A percentile compares a stretch with the other conserved stretches of the same genome.
Conservation (phyloP, 352 stramenopile genomes). For the Phytophthora pistaciae region DNA sequence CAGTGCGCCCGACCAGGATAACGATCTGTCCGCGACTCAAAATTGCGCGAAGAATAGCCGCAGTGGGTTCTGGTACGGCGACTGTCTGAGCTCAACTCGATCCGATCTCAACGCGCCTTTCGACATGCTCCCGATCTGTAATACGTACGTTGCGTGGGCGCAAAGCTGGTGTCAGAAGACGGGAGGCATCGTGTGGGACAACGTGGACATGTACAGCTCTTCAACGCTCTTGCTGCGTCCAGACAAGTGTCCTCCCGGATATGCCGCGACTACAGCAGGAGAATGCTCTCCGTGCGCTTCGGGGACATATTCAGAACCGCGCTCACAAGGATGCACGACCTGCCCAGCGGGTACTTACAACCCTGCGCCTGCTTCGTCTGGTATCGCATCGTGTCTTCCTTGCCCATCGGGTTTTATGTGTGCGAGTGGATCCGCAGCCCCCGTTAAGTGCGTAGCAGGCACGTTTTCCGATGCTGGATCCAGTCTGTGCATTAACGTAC, state of each 20-base stretch:
- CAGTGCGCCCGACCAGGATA: constrained; percentile 65
- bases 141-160: constrained; percentile 53
- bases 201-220: constrained; percentile 55
- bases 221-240: constrained; percentile 58
- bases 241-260: constrained; percentile 46
- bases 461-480: constrained; percentile 48
- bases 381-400: constrained; percentile 37
- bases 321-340: constrained; percentile 37
- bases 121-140: constrained; percentile 50
- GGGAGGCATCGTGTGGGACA: constrained; percentile 64
- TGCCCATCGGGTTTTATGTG: constrained; percentile 64
- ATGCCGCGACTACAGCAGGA: constrained; percentile 14
- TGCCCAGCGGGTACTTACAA: constrained; percentile 64
- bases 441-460: constrained; percentile 42
- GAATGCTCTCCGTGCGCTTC: constrained; percentile 48
- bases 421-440: constrained; percentile 18
- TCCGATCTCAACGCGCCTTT: constrained; percentile 67
- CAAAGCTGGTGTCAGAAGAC: constrained; percentile 58
- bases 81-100: constrained; percentile 47
- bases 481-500: constrained; percentile 43
- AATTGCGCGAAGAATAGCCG: constrained; percentile 55
- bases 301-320: constrained; percentile 47
- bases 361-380: constrained; percentile 33
- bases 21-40: constrained; percentile 52
- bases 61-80: constrained; percentile 68